Evolutionary conservation across 176 grass and related monocot genomes (phyloP), one percentile per base, ranked within the genome.

Genomic region (Olyra latifolia): DNA sequence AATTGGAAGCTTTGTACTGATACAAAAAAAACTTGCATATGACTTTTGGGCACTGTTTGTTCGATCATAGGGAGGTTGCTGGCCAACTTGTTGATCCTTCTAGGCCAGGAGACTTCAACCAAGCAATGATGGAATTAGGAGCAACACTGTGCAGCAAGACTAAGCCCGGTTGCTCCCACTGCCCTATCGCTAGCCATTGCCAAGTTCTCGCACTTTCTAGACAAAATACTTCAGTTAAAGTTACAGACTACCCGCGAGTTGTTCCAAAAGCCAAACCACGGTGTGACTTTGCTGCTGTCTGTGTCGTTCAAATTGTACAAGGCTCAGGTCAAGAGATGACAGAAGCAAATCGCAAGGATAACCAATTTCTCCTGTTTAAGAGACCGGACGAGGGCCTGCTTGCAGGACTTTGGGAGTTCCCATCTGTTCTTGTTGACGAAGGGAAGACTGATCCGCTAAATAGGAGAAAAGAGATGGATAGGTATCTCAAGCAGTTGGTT

Each of bases 41-140:
- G 15, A 35, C 58, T 20, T 75, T 41, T 62, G 16, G 57, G 50
- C 42, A 82, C 27, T 48, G 4, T 80, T 77, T 56, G 25, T 43
- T 69, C 62, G 41, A 86, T 71, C 19, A 52, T 57, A 98, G 95
- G 95, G 85, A 89, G 61, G 73, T 95, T 13, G 92, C 90, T 74
- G 83, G 81, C 48, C 77, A 91, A 67, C 72, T 98, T 44, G 92
- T 98, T 74, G 92, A 98, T 78, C 89, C 90, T 71, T 91, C 52
- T 10, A 98, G 95, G 52, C 90, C 95, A 71, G 95, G 95, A 78
- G 95, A 98, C 66, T 94, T 95, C 88, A 98, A 98, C 83, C 95
- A 98, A 91, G 90, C 92, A 74, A 85, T 95, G 87, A 98, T 98
- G 95, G 95, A 98, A 87, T 83, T 98, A 65, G 95, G 95, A 57